phyloP scores from a whole-genome alignment of 192 early-diverging fungal species.

The Geranomyces variabilis region DNA sequence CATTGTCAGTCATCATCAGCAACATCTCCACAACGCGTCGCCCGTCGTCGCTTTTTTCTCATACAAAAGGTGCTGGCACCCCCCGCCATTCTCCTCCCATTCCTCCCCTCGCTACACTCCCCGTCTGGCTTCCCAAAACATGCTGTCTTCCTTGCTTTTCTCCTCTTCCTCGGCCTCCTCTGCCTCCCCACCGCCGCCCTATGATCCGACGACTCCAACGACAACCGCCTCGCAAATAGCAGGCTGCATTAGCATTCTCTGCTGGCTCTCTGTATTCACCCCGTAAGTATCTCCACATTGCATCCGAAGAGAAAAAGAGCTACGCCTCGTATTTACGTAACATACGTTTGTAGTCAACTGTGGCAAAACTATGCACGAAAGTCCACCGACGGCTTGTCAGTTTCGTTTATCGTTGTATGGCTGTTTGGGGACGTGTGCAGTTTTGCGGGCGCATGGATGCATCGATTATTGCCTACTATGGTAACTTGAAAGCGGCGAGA shows the following conservation, averaged over 20 bases:
- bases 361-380: slow-evolving; percentile 76
- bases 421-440: slow-evolving; percentile 77
- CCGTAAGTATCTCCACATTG: slow-evolving; percentile 67
- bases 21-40: too few relatives aligned
- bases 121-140: too few relatives aligned
- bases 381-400: slow-evolving; percentile 75
- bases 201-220: background rate
- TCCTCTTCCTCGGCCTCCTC: background rate
- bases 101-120: too few relatives aligned
- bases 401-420: slow-evolving; percentile 76
- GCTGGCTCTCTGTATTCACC: slow-evolving; percentile 83
- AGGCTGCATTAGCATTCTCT: slow-evolving; percentile 21
- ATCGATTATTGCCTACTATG: slow-evolving; percentile 72
- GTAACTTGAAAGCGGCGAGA: slow-evolving; percentile 37
- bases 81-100: too few relatives aligned
- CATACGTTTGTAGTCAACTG: slow-evolving; percentile 60
- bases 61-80: too few relatives aligned
- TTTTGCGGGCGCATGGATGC: slow-evolving; percentile 71
- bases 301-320: too few relatives aligned
- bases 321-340: background rate
- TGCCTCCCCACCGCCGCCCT: background rate
- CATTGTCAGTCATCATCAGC: too few relatives aligned
- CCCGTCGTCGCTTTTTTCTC: too few relatives aligned
- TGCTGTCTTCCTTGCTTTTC: background rate
- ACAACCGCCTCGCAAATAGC: background rate